phyloP scores from a whole-genome alignment of 805 yeast species.

The Candida nonsorbophila region DNA sequence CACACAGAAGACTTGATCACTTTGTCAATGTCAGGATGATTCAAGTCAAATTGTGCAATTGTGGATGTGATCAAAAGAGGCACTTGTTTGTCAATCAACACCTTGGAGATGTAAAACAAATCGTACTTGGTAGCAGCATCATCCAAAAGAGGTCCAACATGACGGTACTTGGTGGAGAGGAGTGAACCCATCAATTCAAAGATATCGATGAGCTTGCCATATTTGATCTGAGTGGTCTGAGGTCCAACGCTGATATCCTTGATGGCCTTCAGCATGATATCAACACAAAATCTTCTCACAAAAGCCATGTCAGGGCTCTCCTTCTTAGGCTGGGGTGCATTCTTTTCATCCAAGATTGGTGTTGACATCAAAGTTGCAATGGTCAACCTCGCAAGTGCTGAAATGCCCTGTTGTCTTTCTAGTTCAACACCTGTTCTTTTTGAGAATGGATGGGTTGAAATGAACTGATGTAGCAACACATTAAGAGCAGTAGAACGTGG shows the following conservation, averaged over 20 bases:
- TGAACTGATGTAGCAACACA: conserved; percentile 67
- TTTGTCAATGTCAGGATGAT: conserved; percentile 60
- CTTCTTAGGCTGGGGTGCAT: conserved; percentile 39
- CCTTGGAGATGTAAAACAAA: conserved; percentile 55
- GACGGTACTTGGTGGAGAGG: conserved; percentile 38
- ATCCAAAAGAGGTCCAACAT: conserved; percentile 43
- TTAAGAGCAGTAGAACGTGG: conserved; percentile 78
- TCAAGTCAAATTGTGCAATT: conserved; percentile 64
- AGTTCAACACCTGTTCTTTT: conserved; percentile 32
- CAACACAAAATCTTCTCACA: conserved; percentile 69
- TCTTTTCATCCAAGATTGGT: conserved; percentile 45
- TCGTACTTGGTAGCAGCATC: conserved; percentile 50
- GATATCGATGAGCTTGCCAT: conserved; percentile 50
- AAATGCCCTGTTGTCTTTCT: conserved; percentile 51
- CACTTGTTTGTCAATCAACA: conserved; percentile 63
- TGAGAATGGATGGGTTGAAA: conserved; percentile 48
- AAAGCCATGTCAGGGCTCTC: conserved; percentile 68
- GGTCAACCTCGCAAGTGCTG: conserved; percentile 57
- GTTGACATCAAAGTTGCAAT: conserved; percentile 61
- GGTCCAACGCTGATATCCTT: conserved; percentile 39
- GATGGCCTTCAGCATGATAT: conserved; percentile 57
- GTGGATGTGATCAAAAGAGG: conserved; percentile 53
- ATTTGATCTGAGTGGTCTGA: conserved; percentile 12
- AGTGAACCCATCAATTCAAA: conserved; percentile 44
- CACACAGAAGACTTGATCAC: conserved; percentile 56